Base-by-base conservation (phyloP, 2,329 filamentous ascomycete genomes). In the Curvularia sp. region DNA sequence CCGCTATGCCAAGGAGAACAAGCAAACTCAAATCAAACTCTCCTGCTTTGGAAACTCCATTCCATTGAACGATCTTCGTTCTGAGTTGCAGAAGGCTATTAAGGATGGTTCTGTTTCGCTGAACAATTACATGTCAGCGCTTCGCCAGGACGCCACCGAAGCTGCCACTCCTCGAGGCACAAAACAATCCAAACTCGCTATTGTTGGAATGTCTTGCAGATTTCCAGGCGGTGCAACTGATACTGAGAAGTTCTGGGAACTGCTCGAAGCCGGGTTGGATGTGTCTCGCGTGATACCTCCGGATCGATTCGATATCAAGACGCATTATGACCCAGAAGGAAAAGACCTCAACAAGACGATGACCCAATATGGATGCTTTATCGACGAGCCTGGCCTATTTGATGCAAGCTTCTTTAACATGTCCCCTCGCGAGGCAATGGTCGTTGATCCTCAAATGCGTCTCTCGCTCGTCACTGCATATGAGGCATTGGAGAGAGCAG, bases 161-260 rank as follows among this genome's bases (percentile, higher is more conserved):
- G n/a, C 31, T 18, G 42, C 33, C 15, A 18, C 42, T 12, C 50
- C 54, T 6, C 53, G 57, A 38, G 49, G 49, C 13, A 28, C 60
- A n/a, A 24, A 31, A n/a, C 53, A 60, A 20, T 50, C 60, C 8
- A 65, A 65, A 41, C 53, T 64, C 10, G 77, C 75, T 9, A 72
- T 79, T 20, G 64, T 79, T n/a, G 77, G 77, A 7, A 62, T 75
- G 50, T 72, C 76, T 9, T 78, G 76, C 55, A 67, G 76, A 39
- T 62, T 78, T 24, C 75, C 77, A 7, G 70, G 60, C 2, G 67
- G 70, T 20, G 55, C 48, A 12, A 66, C 63, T 8, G 49, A 55
- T 31, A 73, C 72, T 4, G 69, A 75, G 30, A 68, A 68, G 8
- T 75, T 77, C 26, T 79, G 77, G 77, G 59, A 76, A 18, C 48